A percentile compares a stretch with the other conserved stretches of the same genome.
These are phyloP conservation scores for Rhodamnia argentea DNA, from an alignment of 345 rosid genomes.

Conservation along the genomic window DNA sequence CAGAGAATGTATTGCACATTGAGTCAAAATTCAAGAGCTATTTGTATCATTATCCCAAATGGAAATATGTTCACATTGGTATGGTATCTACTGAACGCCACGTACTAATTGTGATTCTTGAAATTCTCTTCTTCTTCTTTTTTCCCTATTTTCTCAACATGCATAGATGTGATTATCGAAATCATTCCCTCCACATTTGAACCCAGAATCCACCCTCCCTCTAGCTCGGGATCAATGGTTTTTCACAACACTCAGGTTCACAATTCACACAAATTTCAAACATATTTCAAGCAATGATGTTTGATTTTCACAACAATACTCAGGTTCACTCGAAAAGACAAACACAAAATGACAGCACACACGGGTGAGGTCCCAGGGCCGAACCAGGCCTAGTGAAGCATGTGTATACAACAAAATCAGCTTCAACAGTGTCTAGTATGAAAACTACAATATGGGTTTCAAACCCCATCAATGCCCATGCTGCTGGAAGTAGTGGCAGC, in stretches of 20 bases:
- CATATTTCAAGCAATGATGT: background rate
- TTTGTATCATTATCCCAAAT: background rate
- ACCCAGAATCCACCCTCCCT: background rate
- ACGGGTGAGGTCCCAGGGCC: background rate
- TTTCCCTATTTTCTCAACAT: background rate
- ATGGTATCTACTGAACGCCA: background rate
- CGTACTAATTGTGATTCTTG: background rate
- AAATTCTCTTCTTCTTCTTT: background rate
- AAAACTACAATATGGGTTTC: background rate
- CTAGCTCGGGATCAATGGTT: background rate
- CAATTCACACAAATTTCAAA: background rate
- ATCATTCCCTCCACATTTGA: background rate
- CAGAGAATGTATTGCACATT: too few relatives aligned
- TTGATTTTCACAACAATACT: background rate
- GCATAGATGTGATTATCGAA: background rate
- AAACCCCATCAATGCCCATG: background rate
- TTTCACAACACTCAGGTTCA: background rate
- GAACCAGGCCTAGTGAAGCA: background rate
- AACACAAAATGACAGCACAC: background rate
- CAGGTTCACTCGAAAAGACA: background rate
- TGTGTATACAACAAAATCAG: background rate
- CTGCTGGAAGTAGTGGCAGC: background rate
- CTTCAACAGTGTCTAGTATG: background rate
- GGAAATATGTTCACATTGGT: background rate
- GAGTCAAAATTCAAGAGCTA: too few relatives aligned